Conservation (phyloP, 768 basidiomycete genomes). For the Phlebiopsis flavidoalba region DNA sequence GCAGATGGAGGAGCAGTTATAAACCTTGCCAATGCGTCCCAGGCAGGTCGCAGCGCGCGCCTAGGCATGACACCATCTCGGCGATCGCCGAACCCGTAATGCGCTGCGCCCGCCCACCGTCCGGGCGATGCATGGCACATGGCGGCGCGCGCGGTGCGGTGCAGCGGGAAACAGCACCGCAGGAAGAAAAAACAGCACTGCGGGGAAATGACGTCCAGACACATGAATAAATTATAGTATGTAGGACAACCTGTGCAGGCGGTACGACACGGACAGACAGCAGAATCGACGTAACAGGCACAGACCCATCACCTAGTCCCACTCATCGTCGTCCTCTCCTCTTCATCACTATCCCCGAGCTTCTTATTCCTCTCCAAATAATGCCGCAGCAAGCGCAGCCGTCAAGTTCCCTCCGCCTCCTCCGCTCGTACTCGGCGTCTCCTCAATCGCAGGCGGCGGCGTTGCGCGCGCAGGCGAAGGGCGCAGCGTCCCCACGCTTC, state of each 20-base stretch:
- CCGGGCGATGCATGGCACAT: not conserved
- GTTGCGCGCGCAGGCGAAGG: constrained; percentile 26
- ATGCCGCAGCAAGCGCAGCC: constrained; percentile 79
- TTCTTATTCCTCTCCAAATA: constrained; percentile 78
- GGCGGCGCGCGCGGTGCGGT: not conserved
- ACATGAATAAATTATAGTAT: not conserved
- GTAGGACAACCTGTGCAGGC: not conserved
- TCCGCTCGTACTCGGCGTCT: constrained; percentile 31
- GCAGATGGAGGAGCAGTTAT: constrained; percentile 6
- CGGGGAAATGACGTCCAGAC: not conserved
- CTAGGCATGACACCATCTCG: constrained; percentile 16
- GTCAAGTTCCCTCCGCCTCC: constrained; percentile 57
- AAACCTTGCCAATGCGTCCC: constrained; percentile 11
- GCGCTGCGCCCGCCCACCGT: not conserved
- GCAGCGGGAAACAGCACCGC: too few relatives aligned
- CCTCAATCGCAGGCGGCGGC: constrained; percentile 28
- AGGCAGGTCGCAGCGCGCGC: constrained; percentile 1
- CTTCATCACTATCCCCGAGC: constrained; percentile 72
- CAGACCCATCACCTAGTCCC: constrained; percentile 15
- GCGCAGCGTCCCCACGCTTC: constrained; percentile 40
- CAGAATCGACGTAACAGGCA: not conserved
- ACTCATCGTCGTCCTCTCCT: constrained; percentile 30
- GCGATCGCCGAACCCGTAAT: constrained; percentile 21
- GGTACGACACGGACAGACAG: not conserved
- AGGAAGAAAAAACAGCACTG: not conserved